Evolutionary conservation across 371 early-diverging fungal species (phyloP).

Genomic region (Mortierella sp.): DNA sequence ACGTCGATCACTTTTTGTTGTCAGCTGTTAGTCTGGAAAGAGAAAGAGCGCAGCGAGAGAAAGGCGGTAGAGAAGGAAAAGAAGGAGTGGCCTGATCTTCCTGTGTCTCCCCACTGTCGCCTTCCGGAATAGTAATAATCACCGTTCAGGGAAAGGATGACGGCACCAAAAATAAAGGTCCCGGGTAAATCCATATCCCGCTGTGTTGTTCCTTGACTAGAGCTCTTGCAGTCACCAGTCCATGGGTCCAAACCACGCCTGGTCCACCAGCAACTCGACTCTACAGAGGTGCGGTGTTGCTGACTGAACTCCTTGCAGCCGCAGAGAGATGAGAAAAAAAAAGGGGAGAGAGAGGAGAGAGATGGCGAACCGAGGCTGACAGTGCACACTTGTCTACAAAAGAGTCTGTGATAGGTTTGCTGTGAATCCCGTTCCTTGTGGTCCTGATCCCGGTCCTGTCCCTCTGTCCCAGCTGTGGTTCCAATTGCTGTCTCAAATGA

Average conservation of each 20-base stretch:
- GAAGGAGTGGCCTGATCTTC: neutral
- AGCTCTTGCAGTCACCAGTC: neutral
- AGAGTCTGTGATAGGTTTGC: too few species aligned
- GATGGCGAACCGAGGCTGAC: neutral
- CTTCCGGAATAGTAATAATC: too few species aligned
- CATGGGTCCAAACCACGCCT: neutral
- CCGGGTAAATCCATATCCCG: conserved; percentile 5
- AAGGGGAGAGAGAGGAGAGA: neutral
- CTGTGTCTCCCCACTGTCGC: too few species aligned
- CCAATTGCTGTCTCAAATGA: too few species aligned
- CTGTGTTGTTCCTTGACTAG: too few species aligned
- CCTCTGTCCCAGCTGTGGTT: too few species aligned
- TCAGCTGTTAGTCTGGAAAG: too few species aligned
- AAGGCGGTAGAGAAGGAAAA: neutral
- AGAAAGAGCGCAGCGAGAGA: neutral
- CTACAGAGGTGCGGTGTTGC: neutral
- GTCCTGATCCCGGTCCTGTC: too few species aligned
- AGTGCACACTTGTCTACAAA: too few species aligned
- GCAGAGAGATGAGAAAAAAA: neutral
- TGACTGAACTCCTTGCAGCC: neutral
- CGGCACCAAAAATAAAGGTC: neutral
- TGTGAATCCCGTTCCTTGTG: too few species aligned
- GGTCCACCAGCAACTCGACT: neutral
- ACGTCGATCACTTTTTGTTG: too few species aligned
- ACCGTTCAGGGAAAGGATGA: neutral